phyloP scores from a whole-genome alignment of 495 filamentous ascomycete species.

The Hyaloscypha hepaticicola region DNA sequence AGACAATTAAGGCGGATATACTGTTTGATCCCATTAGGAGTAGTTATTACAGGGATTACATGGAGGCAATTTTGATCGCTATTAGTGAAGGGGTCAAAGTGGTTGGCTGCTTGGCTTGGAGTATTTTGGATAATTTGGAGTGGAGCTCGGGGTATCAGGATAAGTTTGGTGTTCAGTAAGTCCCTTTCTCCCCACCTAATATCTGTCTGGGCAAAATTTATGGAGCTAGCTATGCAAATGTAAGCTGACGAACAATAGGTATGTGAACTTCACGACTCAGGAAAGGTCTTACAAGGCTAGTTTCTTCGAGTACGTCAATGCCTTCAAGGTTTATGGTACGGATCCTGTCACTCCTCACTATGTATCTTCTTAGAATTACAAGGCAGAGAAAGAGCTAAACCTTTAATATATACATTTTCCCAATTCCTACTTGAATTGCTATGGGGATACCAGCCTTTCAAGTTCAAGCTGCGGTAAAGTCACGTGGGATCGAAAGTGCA shows the following conservation, averaged over 20 bases:
- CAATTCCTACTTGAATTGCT: neutral
- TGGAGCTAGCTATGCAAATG: neutral
- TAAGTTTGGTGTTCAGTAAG: slow-evolving; percentile 43
- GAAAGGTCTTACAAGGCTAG: slow-evolving; percentile 46
- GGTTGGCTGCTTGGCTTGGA: slow-evolving; percentile 43
- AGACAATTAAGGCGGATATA: slow-evolving; percentile 35
- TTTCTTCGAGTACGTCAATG: slow-evolving; percentile 49
- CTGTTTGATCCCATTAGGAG: slow-evolving; percentile 38
- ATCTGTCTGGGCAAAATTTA: no score
- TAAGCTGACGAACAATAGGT: slow-evolving; percentile 6
- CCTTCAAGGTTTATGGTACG: slow-evolving; percentile 24
- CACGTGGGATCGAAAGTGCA: no score
- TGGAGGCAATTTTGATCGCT: slow-evolving; percentile 41
- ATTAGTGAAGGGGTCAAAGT: slow-evolving; percentile 42
- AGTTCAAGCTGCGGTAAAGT: no score
- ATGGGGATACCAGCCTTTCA: no score
- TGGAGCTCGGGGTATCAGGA: slow-evolving; percentile 24
- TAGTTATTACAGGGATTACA: slow-evolving; percentile 41
- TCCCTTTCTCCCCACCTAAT: slow-evolving; percentile 13
- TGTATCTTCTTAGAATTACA: slow-evolving; percentile 7
- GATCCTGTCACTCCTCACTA: slow-evolving; percentile 25
- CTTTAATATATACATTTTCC: neutral
- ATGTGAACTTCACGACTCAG: slow-evolving; percentile 44
- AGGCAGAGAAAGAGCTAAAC: neutral
- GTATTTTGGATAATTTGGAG: slow-evolving; percentile 35